Conservation (phyloP, 2,329 filamentous ascomycete genomes). For the Trichoderma afroharzianum region DNA sequence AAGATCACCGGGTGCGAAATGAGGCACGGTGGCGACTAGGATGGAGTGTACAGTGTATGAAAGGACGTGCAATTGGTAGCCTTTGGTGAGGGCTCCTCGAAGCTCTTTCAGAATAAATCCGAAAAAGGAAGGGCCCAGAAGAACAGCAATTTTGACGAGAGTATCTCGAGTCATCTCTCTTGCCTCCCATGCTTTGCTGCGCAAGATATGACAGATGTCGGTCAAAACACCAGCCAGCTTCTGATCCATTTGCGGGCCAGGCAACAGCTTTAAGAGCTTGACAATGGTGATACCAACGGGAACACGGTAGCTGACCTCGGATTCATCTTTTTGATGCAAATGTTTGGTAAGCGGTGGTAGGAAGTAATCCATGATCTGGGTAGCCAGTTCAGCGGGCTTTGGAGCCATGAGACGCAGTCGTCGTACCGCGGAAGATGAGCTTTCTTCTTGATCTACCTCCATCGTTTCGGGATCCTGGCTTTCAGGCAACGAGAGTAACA, state of each 20-base stretch:
- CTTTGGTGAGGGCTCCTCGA: conserved; percentile 73
- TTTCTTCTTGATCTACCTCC: conserved; percentile 38
- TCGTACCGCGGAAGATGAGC: conserved; percentile 27
- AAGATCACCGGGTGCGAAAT: conserved; percentile 75
- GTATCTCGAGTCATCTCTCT: conserved; percentile 89
- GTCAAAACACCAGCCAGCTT: conserved; percentile 80
- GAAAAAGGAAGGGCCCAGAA: conserved; percentile 79
- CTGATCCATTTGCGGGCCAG: conserved; percentile 66
- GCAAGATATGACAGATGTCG: conserved; percentile 88
- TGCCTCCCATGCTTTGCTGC: conserved; percentile 83
- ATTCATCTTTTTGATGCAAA: conserved; percentile 90
- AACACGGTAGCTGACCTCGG: conserved; percentile 87
- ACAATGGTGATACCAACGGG: conserved; percentile 86
- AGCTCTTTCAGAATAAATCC: conserved; percentile 93
- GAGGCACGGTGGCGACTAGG: conserved; percentile 68
- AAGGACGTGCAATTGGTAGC: conserved; percentile 91
- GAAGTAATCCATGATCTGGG: conserved; percentile 71
- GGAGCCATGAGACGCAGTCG: conserved; percentile 65
- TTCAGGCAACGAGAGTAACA: conserved; percentile 54
- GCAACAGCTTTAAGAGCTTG: conserved; percentile 79
- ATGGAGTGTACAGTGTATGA: conserved; percentile 95
- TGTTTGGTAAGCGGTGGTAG: conserved; percentile 78
- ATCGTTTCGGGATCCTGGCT: conserved; percentile 37
- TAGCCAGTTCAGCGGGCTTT: conserved; percentile 60
- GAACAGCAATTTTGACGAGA: conserved; percentile 73